Evolutionary conservation across 805 yeast genomes (phyloP), one percentile per base, ranked within the genome.

Genomic region (Pichia exigua): DNA sequence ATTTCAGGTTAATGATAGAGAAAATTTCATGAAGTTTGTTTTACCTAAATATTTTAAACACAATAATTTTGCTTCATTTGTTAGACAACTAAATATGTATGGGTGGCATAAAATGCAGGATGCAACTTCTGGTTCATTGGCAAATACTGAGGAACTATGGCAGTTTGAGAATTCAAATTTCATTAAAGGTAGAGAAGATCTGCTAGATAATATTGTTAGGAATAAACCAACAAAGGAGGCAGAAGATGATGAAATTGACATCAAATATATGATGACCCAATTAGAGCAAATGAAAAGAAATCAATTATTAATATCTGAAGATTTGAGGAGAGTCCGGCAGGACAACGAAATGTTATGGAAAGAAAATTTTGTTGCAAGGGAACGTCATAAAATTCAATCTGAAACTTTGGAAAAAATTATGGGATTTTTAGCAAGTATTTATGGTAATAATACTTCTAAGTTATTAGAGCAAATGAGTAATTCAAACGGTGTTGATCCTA

Each of bases 81-180:
- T 94, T 17, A 81, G 99, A 55, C 99, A 92, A 65, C 75, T 92
- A 61, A 92, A 92, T 69, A 92, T 94, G 99, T 94, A 94, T 65
- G 99, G 99, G 12, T 94, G 97, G 97, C 98, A 91, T 72, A 94
- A 94, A 69, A 94, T 94, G 4, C 99, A 94, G 68, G 98, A 94
- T 68, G 81, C 91, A 22, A 86, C 72, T 52, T 77, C 85, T 26
- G 97, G 95, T 2, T 77, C 91, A 5, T 69, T 82, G 53, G 75
- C 77, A 51, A 74, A 71, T 52, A 69, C 70, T 42, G 97, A 91
- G 51, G 98, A 94, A 61, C 77, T 82, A 50, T 85, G 91, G 87
- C 95, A 90, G 67, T 94, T 94, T 71, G 83, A 81, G 56, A 88
- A 90, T 57, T 90, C 94, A 2, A 76, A 82, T 62, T 94, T 94